Percentiles rank a stretch among this genome's conserved stretches.
phyloP scores from a whole-genome alignment of 1,284 basidiomycete species.

The Leccinum angustisporum region DNA sequence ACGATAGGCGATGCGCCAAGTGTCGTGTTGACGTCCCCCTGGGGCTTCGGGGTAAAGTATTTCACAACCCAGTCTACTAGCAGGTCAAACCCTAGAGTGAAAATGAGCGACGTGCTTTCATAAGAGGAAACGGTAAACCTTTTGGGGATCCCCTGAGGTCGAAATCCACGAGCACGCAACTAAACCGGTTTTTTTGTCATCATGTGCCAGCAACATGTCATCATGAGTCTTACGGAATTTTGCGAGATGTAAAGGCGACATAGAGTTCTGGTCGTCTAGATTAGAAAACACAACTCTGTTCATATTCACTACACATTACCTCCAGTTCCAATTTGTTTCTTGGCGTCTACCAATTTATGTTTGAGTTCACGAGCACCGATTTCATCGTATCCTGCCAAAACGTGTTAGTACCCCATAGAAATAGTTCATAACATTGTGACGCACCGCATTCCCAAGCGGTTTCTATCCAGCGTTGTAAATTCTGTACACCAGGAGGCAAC shows the following conservation, averaged over 20 bases:
- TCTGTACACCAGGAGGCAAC: constrained; percentile 64
- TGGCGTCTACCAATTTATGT: constrained; percentile 57
- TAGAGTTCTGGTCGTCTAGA: constrained; percentile 33
- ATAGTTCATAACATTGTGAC: background rate
- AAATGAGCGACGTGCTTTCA: background rate
- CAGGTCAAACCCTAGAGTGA: constrained; percentile 31
- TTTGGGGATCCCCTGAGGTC: constrained; percentile 39
- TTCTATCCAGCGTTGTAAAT: constrained; percentile 78
- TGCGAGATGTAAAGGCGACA: constrained; percentile 67
- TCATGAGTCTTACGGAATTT: constrained; percentile 66
- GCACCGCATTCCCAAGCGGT: constrained; percentile 73
- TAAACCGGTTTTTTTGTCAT: constrained; percentile 27
- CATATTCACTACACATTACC: constrained; percentile 42
- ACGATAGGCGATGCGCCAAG: constrained; percentile 52
- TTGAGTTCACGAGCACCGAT: constrained; percentile 65
- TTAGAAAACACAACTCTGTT: constrained; percentile 2
- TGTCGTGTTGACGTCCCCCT: constrained; percentile 45
- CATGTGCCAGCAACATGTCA: background rate
- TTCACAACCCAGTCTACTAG: constrained; percentile 65
- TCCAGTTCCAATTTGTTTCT: constrained; percentile 79
- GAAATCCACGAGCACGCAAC: constrained; percentile 67
- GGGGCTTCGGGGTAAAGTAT: constrained; percentile 54
- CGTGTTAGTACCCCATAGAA: background rate
- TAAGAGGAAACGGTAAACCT: constrained; percentile 34
- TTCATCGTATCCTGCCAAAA: constrained; percentile 63